Evolutionary conservation across 345 rosid genomes (phyloP), one percentile per base, ranked within the genome.

Genomic region (Physaria fendleri): DNA sequence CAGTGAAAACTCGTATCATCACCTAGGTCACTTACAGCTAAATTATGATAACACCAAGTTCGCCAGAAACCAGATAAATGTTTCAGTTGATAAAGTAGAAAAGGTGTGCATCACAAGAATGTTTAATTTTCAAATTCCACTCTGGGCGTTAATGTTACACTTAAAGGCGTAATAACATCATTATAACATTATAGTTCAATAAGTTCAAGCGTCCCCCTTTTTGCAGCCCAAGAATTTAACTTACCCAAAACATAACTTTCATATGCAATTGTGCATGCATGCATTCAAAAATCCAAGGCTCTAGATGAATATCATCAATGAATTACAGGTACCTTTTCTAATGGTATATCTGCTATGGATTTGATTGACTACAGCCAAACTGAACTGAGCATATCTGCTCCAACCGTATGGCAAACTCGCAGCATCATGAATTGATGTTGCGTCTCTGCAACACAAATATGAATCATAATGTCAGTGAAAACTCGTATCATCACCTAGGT

Each of bases 341-440:
- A n/a, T n/a, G n/a, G n/a, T n/a, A n/a, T n/a, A n/a, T n/a, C n/a
- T n/a, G n/a, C n/a, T n/a, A n/a, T n/a, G n/a, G n/a, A n/a, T n/a
- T n/a, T n/a, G n/a, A n/a, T n/a, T n/a, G n/a, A n/a, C n/a, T n/a
- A n/a, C n/a, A n/a, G n/a, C n/a, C n/a, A n/a, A n/a, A n/a, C n/a
- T n/a, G n/a, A n/a, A n/a, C n/a, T n/a, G n/a, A n/a, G n/a, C n/a
- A n/a, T n/a, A n/a, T n/a, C n/a, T n/a, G n/a, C n/a, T n/a, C n/a
- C n/a, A n/a, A n/a, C n/a, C n/a, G n/a, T n/a, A n/a, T n/a, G n/a
- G n/a, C n/a, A n/a, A n/a, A n/a, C n/a, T n/a, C n/a, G n/a, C n/a
- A n/a, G n/a, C n/a, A n/a, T n/a, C n/a, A n/a, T 88, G 76, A 92
- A 92, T 39, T 88, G 95, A 75, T 91, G 98, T 33, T 91, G 92